A percentile compares a stretch with the other conserved stretches of the same genome.
Conservation (phyloP, 2,329 filamentous ascomycete genomes). For the Metarhizium anisopliae region DNA sequence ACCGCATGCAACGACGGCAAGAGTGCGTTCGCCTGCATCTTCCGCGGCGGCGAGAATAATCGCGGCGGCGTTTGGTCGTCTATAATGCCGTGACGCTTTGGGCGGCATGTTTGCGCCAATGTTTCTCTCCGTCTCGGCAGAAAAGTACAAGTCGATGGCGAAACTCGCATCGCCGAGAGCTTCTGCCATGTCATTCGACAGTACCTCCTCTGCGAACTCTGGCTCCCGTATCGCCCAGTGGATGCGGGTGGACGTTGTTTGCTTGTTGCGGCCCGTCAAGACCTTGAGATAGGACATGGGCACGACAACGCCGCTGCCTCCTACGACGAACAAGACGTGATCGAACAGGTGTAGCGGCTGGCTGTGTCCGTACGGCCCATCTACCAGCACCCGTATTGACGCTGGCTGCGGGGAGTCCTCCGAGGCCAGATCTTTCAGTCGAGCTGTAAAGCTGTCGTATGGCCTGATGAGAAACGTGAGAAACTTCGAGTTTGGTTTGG, state of each 20-base stretch:
- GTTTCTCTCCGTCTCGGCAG: constrained; percentile 10
- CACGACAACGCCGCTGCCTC: constrained; percentile 35
- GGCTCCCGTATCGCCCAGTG: constrained; percentile 36
- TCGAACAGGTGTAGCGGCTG: constrained; percentile 28
- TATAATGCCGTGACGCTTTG: constrained; percentile 11
- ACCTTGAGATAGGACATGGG: constrained; percentile 28
- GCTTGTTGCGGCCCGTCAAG: constrained; percentile 12
- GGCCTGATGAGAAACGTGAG: constrained; percentile 37
- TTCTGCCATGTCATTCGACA: constrained; percentile 23
- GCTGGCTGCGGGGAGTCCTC: constrained; percentile 14
- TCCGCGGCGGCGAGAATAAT: constrained; percentile 21
- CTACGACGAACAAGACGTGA: constrained; percentile 32
- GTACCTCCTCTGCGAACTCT: constrained; percentile 24
- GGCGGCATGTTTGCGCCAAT: constrained; percentile 8
- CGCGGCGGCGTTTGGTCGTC: constrained; percentile 23
- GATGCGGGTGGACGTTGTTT: constrained; percentile 20
- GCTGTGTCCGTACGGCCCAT: constrained; percentile 36
- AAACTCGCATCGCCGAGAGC: constrained; percentile 20
- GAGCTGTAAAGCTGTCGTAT: constrained; percentile 33
- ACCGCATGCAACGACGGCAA: constrained; percentile 36
- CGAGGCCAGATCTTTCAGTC: constrained; percentile 24
- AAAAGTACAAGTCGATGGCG: constrained; percentile 28
- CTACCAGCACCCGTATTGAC: constrained; percentile 28
- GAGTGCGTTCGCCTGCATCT: constrained; percentile 12
- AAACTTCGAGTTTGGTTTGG: not conserved